Base-by-base conservation (phyloP, 352 stramenopile species). In the Phytopythium ostracodes region DNA sequence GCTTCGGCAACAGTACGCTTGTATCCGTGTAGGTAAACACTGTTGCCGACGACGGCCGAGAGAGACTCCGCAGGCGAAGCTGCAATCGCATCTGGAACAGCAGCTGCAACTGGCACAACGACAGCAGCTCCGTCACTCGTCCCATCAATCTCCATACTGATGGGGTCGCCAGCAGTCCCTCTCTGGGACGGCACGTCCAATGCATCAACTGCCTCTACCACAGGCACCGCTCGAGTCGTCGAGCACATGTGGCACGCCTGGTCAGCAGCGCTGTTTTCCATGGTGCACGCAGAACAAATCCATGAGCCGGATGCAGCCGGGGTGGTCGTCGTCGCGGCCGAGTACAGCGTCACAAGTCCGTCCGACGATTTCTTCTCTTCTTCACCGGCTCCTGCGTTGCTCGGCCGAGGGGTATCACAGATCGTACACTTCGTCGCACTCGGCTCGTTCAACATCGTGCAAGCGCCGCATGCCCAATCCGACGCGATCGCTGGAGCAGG, bases 401-500 rank as follows among this genome's bases (percentile, higher is more conserved):
- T 68, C 10, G 80, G 57, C 50, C 73, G 67, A 35, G 60, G 51
- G 11, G 83, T 91, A 44, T 91, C 81, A 65, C 87, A 95, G 8
- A 95, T 84, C 0, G 73, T 73, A 50, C 87, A 95, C 57, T 91
- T 93, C 5, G 65, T 76, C n/a, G 70, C 73, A 51, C 70, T 70
- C 0, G 67, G 57, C 17, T 60, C 61, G 56, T 95, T 95, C 8
- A 92, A 65, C 75, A 91, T 92, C 10, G 87, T 95, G 35, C 87
- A 95, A 0, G 83, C 87, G 49, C 72, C 62, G 50, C 87, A 96
- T 3, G 83, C 79, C 87, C 84, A 94, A 56, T 92, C 76, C 8
- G 38, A 59, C 47, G 65, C 20, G 53, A 49, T 49, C 20, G 27
- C 33, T 11, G 53, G 35, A 2, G 18, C 62, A 47, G 59, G 51